A percentile compares a stretch with the other conserved stretches of the same genome.
These are phyloP conservation scores for Blakeslea trispora DNA, from an alignment of 371 early-diverging fungal species.

Conservation along the genomic window DNA sequence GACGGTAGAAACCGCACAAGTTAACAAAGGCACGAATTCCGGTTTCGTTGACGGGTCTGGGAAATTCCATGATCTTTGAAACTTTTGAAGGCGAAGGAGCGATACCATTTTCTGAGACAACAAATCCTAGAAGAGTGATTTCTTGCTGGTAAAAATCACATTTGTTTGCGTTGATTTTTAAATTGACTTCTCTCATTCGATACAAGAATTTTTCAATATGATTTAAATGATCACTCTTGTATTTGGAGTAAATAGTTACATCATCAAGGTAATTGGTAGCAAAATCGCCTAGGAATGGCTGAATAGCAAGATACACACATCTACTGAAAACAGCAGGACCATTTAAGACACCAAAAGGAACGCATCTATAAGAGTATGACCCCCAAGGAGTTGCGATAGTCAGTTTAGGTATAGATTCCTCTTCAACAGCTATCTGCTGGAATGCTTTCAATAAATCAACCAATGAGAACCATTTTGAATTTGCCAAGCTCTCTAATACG, in stretches of 20 bases:
- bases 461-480: not conserved
- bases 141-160: not conserved
- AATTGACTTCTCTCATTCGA: not conserved
- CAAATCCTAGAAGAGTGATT: not conserved
- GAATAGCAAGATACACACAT: not conserved
- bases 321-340: not conserved
- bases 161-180: constrained; percentile 6
- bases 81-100: not conserved
- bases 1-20: too few species aligned
- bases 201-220: not conserved
- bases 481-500: constrained; percentile 1
- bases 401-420: not conserved
- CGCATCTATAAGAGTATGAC: constrained; percentile 1
- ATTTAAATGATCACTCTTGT: not conserved
- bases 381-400: constrained; percentile 9
- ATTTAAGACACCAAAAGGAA: constrained; percentile 8
- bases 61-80: not conserved
- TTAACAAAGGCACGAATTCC: too few species aligned
- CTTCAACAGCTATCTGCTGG: constrained; percentile 2
- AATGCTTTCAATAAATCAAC: constrained; percentile 4
- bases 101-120: not conserved
- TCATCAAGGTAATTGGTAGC: constrained; percentile 6
- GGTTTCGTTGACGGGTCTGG: not conserved
- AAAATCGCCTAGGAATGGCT: constrained; percentile 1
- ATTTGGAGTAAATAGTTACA: not conserved